Evolutionary conservation across 768 basidiomycete species (phyloP), one percentile per base, ranked within the genome.

Genomic region (Boletus barrowsii): DNA sequence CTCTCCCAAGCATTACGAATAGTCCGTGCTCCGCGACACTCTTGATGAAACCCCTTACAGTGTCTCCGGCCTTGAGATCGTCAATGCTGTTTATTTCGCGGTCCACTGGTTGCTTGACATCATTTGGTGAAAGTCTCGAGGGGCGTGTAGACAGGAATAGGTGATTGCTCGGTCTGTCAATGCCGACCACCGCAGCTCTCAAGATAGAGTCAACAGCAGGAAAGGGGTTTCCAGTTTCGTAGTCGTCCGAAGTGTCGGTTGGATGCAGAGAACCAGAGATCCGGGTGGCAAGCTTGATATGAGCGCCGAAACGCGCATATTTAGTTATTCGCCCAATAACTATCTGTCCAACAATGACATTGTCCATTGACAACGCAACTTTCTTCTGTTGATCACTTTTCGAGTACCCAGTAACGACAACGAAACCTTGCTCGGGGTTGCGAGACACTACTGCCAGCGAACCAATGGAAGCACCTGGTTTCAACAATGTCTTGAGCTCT

Each of bases 381-480:
- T 83, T 86, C 51, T 76, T 72, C 15, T 78, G 66, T 5, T 77
- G 55, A 5, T 79, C 60, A 60, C 80, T 83, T 66, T 86, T 85
- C 1, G 86, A 86, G 58, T 80, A 80, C 62, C 81, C 86, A 47
- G 87, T 87, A 33, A 94, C 90, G 57, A 97, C 86, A 56, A 97
- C 88, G 58, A 98, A 79, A 10, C 85, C 83, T 62, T 90, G 92
- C 62, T 90, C 92, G 9, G 83, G 78, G 65, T 91, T 93, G 59
- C 90, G 88, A 10, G 90, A 88, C 22, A 94, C 88, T n/a, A 98
- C 90, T 8, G 90, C 83, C 18, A 99, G 77, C 46, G 90, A 87
- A 11, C 84, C 76, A 29, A 98, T 69, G 43, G 75, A 76, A 43
- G 90, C 88, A 11, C 90, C 91, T 9, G 76, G 73, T 59, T 86